A percentile compares a stretch with the other conserved stretches of the same genome.
Evolutionary conservation across 495 filamentous ascomycete species (phyloP).

Genomic region (Penicillium salamii): DNA sequence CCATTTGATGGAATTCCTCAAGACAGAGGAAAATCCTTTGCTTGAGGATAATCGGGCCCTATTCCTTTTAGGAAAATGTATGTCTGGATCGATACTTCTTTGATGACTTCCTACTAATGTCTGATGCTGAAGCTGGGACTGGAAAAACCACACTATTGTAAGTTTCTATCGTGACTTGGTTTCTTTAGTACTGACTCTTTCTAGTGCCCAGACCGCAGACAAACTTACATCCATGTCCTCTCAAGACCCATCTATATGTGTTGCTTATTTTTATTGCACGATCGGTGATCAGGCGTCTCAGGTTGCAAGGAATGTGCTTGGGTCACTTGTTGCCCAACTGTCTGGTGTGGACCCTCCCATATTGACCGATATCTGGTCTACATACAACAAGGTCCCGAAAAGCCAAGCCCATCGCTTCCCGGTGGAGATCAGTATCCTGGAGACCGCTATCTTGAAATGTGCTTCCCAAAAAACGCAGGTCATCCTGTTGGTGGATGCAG

Average conservation of each 20-base stretch:
- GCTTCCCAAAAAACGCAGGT: slow-evolving; percentile 2
- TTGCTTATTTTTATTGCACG: slow-evolving; percentile 25
- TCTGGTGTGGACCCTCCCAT: slow-evolving; percentile 11
- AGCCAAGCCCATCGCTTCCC: slow-evolving; percentile 14
- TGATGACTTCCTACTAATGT: not conserved
- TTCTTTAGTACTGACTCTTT: not conserved
- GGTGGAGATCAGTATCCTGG: slow-evolving; percentile 12
- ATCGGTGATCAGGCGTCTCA: slow-evolving; percentile 21
- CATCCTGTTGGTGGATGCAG: slow-evolving; percentile 17
- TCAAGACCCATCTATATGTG: not conserved
- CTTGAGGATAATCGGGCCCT: slow-evolving; percentile 1
- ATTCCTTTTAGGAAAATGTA: slow-evolving; percentile 24
- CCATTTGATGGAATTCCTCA: slow-evolving; percentile 11
- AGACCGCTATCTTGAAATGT: slow-evolving; percentile 16
- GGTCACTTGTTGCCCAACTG: slow-evolving; percentile 21
- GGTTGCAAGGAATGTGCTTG: slow-evolving; percentile 12
- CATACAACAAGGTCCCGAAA: slow-evolving; percentile 14
- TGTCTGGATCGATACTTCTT: not conserved
- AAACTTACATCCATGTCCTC: slow-evolving; percentile 12
- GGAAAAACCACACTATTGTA: slow-evolving; percentile 24
- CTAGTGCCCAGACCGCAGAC: slow-evolving; percentile 19
- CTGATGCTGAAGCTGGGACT: slow-evolving; percentile 16
- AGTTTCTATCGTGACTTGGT: not conserved
- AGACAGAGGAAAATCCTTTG: not conserved
- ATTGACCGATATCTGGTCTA: slow-evolving; percentile 9